A percentile compares a stretch with the other conserved stretches of the same genome.
These are phyloP conservation scores for Terfezia claveryi DNA, from an alignment of 495 filamentous ascomycete species.

Conservation along the genomic window DNA sequence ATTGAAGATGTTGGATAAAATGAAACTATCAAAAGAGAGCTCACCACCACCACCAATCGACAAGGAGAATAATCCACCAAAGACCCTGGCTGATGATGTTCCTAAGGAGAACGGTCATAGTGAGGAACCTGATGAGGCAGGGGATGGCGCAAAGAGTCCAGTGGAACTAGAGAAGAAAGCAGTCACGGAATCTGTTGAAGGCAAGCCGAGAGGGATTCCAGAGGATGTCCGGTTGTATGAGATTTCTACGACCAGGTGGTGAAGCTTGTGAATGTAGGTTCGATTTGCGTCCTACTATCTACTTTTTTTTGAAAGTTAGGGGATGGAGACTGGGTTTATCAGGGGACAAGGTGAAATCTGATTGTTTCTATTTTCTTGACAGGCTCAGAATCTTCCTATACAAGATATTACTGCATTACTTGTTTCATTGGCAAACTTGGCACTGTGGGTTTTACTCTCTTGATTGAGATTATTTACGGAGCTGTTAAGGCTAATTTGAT, in stretches of 20 bases:
- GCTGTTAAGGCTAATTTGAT: not conserved
- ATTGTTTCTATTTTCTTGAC: conserved; percentile 8
- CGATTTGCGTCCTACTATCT: not conserved
- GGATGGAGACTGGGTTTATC: too few relatives aligned
- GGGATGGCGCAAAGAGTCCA: conserved; percentile 20
- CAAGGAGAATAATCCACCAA: conserved; percentile 2
- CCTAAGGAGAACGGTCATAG: conserved; percentile 12
- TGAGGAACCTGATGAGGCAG: conserved; percentile 15
- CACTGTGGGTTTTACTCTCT: conserved; percentile 25
- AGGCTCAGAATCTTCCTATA: conserved; percentile 71
- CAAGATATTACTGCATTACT: conserved; percentile 85
- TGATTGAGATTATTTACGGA: not conserved
- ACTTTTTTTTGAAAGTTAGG: not conserved
- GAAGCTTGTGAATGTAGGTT: conserved; percentile 47
- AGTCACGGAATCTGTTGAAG: conserved; percentile 19
- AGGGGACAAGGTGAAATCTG: too few relatives aligned
- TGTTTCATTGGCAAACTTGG: conserved; percentile 77
- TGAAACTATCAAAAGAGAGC: conserved; percentile 44
- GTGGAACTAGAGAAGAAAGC: conserved; percentile 18
- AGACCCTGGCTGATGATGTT: conserved; percentile 17
- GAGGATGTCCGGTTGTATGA: conserved; percentile 80
- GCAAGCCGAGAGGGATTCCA: conserved; percentile 49
- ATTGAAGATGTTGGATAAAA: conserved; percentile 46
- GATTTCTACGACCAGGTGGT: conserved; percentile 90
- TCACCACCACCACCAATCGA: conserved; percentile 3